phyloP scores from a whole-genome alignment of 306 rosid species.

The Prunus kanzakura region DNA sequence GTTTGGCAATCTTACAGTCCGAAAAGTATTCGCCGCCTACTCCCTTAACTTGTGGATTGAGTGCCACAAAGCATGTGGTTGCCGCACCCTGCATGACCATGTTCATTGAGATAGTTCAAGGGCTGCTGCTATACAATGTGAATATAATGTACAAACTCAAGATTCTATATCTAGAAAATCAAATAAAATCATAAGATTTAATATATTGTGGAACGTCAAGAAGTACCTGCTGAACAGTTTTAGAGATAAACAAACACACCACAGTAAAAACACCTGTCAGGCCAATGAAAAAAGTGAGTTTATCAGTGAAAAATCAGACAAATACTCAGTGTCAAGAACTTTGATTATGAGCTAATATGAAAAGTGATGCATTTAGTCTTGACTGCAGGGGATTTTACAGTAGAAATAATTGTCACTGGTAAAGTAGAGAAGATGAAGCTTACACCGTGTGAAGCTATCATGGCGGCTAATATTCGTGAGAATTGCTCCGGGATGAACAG shows the following conservation, averaged over 20 bases:
- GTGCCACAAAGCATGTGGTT: constrained; percentile 60
- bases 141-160: no score
- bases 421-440: neutral
- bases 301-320: neutral
- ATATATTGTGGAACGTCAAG: neutral
- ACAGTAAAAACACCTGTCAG: constrained; percentile 43
- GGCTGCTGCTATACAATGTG: neutral
- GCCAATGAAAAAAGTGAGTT: neutral
- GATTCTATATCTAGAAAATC: no score
- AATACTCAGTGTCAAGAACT: neutral
- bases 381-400: neutral
- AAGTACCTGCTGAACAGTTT: constrained; percentile 58
- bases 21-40: constrained; percentile 3
- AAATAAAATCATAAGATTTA: neutral
- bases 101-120: neutral
- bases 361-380: neutral
- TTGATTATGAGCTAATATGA: neutral
- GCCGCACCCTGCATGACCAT: constrained; percentile 53
- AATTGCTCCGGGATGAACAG: constrained; percentile 25
- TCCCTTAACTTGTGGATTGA: constrained; percentile 41
- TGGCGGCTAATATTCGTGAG: constrained; percentile 7
- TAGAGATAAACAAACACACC: constrained; percentile 47
- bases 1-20: constrained; percentile 32
- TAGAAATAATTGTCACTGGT: neutral
- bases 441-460: neutral